Percentiles rank a stretch among this genome's conserved stretches.
These are phyloP conservation scores for Bodo saltans DNA, from an alignment of 78 protist species.

Conservation along the genomic window DNA sequence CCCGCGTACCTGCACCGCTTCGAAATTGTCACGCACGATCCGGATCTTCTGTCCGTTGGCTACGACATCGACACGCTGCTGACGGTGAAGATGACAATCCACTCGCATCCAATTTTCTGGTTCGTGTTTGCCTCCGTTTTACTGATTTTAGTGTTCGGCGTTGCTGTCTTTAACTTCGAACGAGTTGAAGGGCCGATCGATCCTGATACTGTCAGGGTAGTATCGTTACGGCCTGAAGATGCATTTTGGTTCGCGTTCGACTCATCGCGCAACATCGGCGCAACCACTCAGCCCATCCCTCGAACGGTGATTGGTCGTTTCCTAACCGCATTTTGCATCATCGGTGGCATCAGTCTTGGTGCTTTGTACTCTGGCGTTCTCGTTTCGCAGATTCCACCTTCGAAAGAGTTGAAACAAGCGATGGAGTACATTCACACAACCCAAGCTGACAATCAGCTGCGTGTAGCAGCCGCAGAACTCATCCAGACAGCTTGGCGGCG, in stretches of 20 bases:
- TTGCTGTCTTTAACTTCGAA: neutral
- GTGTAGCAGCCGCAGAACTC: too few relatives aligned
- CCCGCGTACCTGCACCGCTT: neutral
- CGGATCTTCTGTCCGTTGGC: neutral
- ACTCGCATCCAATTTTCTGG: too few relatives aligned
- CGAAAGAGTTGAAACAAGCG: neutral
- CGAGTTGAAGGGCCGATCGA: neutral
- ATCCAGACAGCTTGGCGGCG: too few relatives aligned
- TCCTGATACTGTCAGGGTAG: neutral
- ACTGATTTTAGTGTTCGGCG: too few relatives aligned
- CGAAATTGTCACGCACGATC: neutral
- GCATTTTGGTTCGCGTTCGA: neutral
- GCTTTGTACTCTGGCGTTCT: neutral
- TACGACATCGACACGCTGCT: neutral
- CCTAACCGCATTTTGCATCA: neutral
- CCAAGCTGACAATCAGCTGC: too few relatives aligned
- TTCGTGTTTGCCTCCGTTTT: too few relatives aligned
- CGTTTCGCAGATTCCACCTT: neutral
- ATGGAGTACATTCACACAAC: neutral
- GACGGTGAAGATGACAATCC: neutral
- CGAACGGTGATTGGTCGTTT: neutral
- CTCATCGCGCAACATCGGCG: neutral
- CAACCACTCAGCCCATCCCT: neutral
- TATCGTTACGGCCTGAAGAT: neutral
- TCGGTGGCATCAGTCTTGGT: neutral